Evolutionary conservation across 331 rosid species (phyloP), one percentile per base, ranked within the genome.

Genomic region (Acacia concinna): DNA sequence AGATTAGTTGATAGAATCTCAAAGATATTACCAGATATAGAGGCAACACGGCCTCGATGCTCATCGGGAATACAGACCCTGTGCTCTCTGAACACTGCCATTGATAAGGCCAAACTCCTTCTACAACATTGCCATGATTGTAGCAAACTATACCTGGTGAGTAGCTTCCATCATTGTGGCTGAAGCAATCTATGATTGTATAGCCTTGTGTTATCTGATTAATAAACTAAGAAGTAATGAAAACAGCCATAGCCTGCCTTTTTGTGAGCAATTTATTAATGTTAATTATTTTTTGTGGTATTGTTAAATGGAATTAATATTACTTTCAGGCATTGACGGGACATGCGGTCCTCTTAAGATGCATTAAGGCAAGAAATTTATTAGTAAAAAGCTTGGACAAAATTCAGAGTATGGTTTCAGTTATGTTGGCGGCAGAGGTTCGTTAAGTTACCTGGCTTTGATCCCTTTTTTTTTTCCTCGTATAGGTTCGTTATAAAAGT

Each of bases 101-200:
- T 89, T 62, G 87, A 87, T 40, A 92, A 84, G 79, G 91, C 92
- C 85, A 87, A 84, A 69, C 81, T 75, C 28, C 81, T 89, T 59
- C 90, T 92, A 73, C 89, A 82, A 69, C 17, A 85, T 57, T 94
- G 97, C 67, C 75, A 85, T 30, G 94, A 92, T 30, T 91, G 90
- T 51, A 94, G 97, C 83, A 89, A 87, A 88, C 91, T 94, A 82
- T 94, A 94, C 81, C 89, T 94, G 92, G 98, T 94, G 31, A 15
- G 97, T 81, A 74, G 66, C 35, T 73, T 79, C 47, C 37, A 65
- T 78, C 68, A 47, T 57, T 68, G 54, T 59, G 17, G 67, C 67
- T 41, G 34, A 67, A 31, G n/a, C 63, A 62, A 78, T 38, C 64
- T 35, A 28, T 54, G 31, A 62, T 66, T 25, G 71, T n/a, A 20